Evolutionary conservation across 805 yeast genomes (phyloP), one percentile per base, ranked within the genome.

Genomic region (Pichia manshurica): DNA sequence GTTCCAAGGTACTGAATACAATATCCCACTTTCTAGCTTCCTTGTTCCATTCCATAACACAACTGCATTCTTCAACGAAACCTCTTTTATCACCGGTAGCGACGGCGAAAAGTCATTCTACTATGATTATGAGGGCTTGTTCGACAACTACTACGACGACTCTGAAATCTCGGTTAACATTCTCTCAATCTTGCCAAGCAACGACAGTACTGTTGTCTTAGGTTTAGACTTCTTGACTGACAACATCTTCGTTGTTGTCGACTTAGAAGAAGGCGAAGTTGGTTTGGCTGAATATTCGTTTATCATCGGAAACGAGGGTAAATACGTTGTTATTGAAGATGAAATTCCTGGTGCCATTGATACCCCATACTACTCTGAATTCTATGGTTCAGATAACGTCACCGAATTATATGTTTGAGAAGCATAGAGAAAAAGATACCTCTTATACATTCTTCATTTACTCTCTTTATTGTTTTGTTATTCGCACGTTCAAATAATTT

Each of bases 1-100:
- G 55, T 78, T 82, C 63, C 75, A 78, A 46, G 86, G 84, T 5
- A 61, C 69, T 21, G 49, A 57, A 5, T 74, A 80, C 49, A 58
- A 65, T 13, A 76, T 77, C 9, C 82, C 84, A 31, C 54, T 75
- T 2, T 2, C 21, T 3, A 33, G 31, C 17, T 51, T 49, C 28
- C 10, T 37, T 23, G 28, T 41, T 42, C 47, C 52, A 33, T 3
- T 51, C 7, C 9, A 16, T 17, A 42, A 51, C 39, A 44, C 42
- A 29, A 51, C 50, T 32, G 33, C 23, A 19, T 44, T 34, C 29
- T 44, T 37, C 29, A 48, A 48, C 29, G 23, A 45, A 32, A 32
- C 39, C 1, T 39, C 49, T 5, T 28, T 28, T 3, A 2, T 19
- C 10, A 17, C 7, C 5, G 36, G 32, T 32, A 39, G 44, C 13